Evolutionary conservation across 441 rosid species (phyloP), one percentile per base, ranked within the genome.

Genomic region (Erysimum cheiri): DNA sequence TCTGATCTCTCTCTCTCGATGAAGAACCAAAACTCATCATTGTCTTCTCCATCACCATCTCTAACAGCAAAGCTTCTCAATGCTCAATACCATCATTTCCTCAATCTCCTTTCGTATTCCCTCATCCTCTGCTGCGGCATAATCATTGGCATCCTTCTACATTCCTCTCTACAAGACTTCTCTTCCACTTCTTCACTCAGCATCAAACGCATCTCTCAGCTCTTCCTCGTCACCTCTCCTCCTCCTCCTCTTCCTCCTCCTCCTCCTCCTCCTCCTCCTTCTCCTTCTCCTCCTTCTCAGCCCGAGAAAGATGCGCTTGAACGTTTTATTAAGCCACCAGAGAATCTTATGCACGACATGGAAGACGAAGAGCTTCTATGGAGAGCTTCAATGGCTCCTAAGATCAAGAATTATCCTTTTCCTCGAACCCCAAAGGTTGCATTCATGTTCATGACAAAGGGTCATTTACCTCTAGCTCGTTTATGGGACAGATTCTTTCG

Each of bases 401-500:
- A 60, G 70, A 80, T 87, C 9, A 26, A 4, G 0, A 55, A 62
- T 10, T 83, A 70, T 37, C 97, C 97, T 13, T 87, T 84, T 67
- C 48, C 74, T 2, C 62, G 90, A 61, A 80, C 79, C 39, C 95
- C 96, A 5, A 88, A 91, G 66, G 81, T 91, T 15, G 98, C 96
- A 1, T 91, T 93, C 82, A 46, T 93, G 96, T 91, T 93, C 77
- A 73, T 93, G 82, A 83, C 89, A 1, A 91, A 83, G 64, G 97
- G 96, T 15, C 86, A 84, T n/a, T 81, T 91, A 58, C 50, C 76
- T 17, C 48, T 93, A 80, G 97, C 96, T 64, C 96, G 92, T 10
- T 41, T 91, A 62, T 91, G 98, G 98, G 96, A 91, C 60, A 69
- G 74, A 54, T 91, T 93, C 75, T 91, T 93, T 80, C 64, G 81